Base-by-base conservation (phyloP, 495 filamentous ascomycete genomes). In the Podospora pseudopauciseta region DNA sequence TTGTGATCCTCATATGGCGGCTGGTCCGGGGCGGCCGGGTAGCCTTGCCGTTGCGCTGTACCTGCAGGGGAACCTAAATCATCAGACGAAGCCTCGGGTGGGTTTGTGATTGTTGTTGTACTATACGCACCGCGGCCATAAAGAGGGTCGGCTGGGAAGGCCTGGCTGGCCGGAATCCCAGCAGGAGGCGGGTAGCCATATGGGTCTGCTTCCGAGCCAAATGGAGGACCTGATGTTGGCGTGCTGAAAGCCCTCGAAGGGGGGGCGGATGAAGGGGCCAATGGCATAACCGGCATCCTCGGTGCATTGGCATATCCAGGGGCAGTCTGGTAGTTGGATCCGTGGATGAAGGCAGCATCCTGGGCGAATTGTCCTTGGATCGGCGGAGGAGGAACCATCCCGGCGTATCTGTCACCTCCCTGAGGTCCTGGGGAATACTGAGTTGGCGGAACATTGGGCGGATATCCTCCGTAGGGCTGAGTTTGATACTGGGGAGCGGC, bases 51-150 rank as follows among this genome's bases (percentile, higher is more conserved):
- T 65, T 71, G 76, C 7, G 78, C 67, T 74, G 80, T 73, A 77
- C 80, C 80, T 83, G 80, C 80, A 74, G 82, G 80, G 76, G 80
- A 81, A 72, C 80, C 82, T 83, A 83, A 78, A 79, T 76, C 78
- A 81, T 84, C 81, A 84, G 82, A 84, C 75, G 76, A 71, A 67
- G 72, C 70, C 72, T 67, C 67, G 67, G 73, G 54, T 70, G 70
- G 70, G 59, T 70, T 68, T 63, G 61, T 63, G 70, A 70, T 69
- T 70, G 72, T 60, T 71, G 74, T 65, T 65, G 72, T 74, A 65
- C 57, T 68, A 70, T 77, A 76, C 72, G 78, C 74, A 76, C 84
- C 82, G 79, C 85, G 85, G 78, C 82, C 83, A 70, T 81, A 82
- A 64, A 83, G 80, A 39, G 79, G 74, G 74, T 86, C 83, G 65